These are phyloP conservation scores for Aspergillus terreus DNA, from an alignment of 2,329 filamentous ascomycete species.

Conservation along the genomic window DNA sequence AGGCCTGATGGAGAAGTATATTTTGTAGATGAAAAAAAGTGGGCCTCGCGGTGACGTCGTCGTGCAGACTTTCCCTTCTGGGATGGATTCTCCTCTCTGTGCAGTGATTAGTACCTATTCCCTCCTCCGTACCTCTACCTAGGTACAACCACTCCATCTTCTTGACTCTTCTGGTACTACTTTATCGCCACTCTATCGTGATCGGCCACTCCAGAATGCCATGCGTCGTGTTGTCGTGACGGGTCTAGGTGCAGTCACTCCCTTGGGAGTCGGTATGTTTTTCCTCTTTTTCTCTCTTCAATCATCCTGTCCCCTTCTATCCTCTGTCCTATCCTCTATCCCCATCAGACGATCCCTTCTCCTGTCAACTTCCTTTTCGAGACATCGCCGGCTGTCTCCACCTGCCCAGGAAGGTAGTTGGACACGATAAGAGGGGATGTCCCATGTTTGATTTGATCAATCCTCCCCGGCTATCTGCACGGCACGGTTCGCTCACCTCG, in stretches of 20 bases:
- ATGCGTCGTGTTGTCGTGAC: conserved; percentile 74
- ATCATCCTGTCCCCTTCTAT: background rate
- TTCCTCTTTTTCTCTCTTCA: conserved; percentile 5
- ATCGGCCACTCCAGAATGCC: conserved; percentile 14
- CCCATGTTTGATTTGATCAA: background rate
- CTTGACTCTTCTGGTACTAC: background rate
- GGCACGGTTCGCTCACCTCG: conserved; percentile 6
- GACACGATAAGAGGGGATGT: conserved; percentile 9
- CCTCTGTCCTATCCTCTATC: background rate
- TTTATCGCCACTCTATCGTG: too few relatives aligned
- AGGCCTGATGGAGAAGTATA: conserved; percentile 10
- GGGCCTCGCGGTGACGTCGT: conserved; percentile 12
- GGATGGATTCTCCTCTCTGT: conserved; percentile 13
- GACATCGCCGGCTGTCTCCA: conserved; percentile 7
- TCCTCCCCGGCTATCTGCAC: background rate
- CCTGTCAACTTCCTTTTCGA: conserved; percentile 1
- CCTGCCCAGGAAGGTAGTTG: conserved; percentile 11
- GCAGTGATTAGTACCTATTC: too few relatives aligned
- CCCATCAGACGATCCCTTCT: background rate
- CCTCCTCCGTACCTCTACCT: background rate
- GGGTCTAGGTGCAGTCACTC: conserved; percentile 76
- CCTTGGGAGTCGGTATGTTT: conserved; percentile 68
- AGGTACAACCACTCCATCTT: conserved; percentile 7
- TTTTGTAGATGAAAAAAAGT: background rate
- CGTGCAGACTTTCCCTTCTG: conserved; percentile 40